Conservation (phyloP, 495 filamentous ascomycete genomes). For the Neurospora tetraspora region DNA sequence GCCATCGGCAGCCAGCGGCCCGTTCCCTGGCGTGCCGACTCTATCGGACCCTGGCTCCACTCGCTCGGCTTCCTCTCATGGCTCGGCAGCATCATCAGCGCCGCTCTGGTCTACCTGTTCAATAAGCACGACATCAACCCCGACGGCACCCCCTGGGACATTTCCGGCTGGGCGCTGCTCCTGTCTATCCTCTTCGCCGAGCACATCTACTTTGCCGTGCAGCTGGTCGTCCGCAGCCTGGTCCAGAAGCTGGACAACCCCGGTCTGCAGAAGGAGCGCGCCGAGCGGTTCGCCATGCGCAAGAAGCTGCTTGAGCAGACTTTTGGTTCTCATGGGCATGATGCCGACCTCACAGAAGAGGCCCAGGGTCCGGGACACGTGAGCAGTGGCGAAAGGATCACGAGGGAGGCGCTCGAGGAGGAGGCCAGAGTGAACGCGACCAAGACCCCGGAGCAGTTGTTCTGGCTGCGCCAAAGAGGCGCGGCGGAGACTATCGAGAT, state of each 20-base stretch:
- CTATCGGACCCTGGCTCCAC: constrained; percentile 91
- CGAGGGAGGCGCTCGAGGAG: constrained; percentile 43
- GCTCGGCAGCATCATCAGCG: constrained; percentile 78
- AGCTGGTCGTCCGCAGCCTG: constrained; percentile 56
- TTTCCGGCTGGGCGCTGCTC: constrained; percentile 73
- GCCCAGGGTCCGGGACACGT: constrained; percentile 16
- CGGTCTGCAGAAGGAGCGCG: constrained; percentile 69
- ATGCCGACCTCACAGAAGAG: constrained; percentile 17
- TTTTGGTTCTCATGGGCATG: constrained; percentile 11
- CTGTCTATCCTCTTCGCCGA: constrained; percentile 80
- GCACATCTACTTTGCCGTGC: constrained; percentile 68
- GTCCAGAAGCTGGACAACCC: constrained; percentile 77
- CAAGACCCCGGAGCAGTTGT: constrained; percentile 46
- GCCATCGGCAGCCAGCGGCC: constrained; percentile 82
- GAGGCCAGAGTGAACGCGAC: constrained; percentile 52
- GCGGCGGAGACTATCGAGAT: constrained; percentile 31
- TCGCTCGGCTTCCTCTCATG: constrained; percentile 80
- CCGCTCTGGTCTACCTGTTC: constrained; percentile 84
- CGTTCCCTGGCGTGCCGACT: constrained; percentile 77
- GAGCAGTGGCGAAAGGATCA: constrained; percentile 37
- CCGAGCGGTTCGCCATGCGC: constrained; percentile 62
- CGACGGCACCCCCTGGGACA: constrained; percentile 49
- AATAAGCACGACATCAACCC: constrained; percentile 46
- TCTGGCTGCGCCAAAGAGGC: constrained; percentile 32
- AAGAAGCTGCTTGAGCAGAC: constrained; percentile 62